These are phyloP conservation scores for Tricholoma sp. DNA, from an alignment of 768 basidiomycete species.

Conservation along the genomic window DNA sequence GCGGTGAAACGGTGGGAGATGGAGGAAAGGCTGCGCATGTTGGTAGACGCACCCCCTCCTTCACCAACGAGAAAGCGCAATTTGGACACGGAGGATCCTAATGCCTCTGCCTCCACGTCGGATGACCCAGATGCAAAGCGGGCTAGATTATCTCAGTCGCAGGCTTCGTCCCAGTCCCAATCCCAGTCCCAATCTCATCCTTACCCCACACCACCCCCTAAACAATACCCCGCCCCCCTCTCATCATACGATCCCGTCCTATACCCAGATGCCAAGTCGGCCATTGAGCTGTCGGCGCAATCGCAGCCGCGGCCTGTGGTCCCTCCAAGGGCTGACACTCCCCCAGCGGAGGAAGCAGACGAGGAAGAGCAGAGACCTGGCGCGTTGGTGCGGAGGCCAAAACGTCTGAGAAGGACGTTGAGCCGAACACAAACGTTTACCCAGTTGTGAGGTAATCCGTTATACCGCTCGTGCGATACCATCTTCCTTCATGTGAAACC, in stretches of 20 bases:
- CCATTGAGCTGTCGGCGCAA: slow-evolving; percentile 21
- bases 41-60: background rate
- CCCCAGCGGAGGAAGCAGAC: slow-evolving; percentile 9
- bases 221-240: slow-evolving; percentile 33
- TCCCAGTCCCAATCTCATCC: background rate
- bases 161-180: background rate
- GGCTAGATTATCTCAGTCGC: slow-evolving; percentile 5
- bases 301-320: slow-evolving; percentile 8
- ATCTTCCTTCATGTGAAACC: background rate
- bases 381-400: slow-evolving; percentile 11
- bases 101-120: background rate
- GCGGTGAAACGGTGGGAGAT: slow-evolving; percentile 8
- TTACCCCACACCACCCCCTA: slow-evolving; percentile 15
- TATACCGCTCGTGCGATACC: background rate
- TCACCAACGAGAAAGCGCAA: slow-evolving; percentile 9
- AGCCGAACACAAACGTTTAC: slow-evolving; percentile 28
- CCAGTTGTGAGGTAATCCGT: slow-evolving; percentile 18
- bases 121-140: slow-evolving; percentile 9
- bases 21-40: slow-evolving; percentile 10
- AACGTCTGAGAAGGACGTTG: slow-evolving; percentile 18
- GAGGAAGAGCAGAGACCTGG: slow-evolving; percentile 9
- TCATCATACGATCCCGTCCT: slow-evolving; percentile 28
- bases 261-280: slow-evolving; percentile 30
- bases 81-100: slow-evolving; percentile 6
- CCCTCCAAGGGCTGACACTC: slow-evolving; percentile 6